A percentile compares a stretch with the other conserved stretches of the same genome.
Evolutionary conservation across 148 eudicot species (phyloP).

Genomic region (Chenopodium formosanum): DNA sequence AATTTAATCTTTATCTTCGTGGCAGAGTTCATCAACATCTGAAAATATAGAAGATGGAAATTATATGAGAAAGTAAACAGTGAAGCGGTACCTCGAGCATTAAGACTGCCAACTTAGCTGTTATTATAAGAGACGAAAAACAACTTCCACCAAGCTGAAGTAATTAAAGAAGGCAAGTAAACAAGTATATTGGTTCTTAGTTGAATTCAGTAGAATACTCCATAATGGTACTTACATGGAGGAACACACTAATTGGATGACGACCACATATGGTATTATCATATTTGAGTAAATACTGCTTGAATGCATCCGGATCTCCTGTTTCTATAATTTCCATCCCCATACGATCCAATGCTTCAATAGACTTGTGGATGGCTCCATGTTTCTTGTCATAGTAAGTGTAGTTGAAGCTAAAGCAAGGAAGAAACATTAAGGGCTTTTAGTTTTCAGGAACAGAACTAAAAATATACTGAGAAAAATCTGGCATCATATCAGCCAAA

Average conservation of each 20-base stretch:
- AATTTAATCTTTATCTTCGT: constrained; percentile 76
- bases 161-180: neutral
- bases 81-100: neutral
- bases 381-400: constrained; percentile 73
- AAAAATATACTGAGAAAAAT: neutral
- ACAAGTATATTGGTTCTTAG: neutral
- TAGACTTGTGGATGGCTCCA: constrained; percentile 84
- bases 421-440: constrained; percentile 3
- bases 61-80: neutral
- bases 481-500: neutral
- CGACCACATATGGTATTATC: constrained; percentile 99
- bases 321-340: constrained; percentile 93
- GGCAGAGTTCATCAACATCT: constrained; percentile 83
- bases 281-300: constrained; percentile 67
- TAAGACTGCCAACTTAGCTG: neutral
- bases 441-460: neutral
- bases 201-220: neutral
- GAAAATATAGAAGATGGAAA: neutral
- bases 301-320: constrained; percentile 89
- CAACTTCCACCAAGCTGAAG: neutral
- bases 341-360: constrained; percentile 84
- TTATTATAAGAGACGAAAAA: neutral
- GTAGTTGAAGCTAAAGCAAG: constrained; percentile 68
- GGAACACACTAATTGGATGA: constrained; percentile 90
- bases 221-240: constrained; percentile 65